Percentiles rank a stretch among this genome's conserved stretches.
phyloP scores from a whole-genome alignment of 139 green algal genomes.

The Haematococcus sp. region DNA sequence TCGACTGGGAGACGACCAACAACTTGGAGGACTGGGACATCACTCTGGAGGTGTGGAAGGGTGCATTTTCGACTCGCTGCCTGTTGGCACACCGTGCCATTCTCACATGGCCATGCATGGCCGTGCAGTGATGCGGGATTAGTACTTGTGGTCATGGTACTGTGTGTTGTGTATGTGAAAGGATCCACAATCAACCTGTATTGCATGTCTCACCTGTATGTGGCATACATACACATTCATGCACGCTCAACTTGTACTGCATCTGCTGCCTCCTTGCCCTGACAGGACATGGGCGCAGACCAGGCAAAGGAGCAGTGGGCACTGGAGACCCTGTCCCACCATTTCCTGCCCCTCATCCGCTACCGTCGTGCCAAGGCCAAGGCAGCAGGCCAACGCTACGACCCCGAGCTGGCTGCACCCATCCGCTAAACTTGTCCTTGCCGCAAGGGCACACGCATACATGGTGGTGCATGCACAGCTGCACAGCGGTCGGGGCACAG shows the following conservation, averaged over 20 bases:
- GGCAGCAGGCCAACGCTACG: not conserved
- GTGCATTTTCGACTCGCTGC: not conserved
- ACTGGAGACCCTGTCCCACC: constrained; percentile 56
- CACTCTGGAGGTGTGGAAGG: constrained; percentile 26
- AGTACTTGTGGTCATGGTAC: not conserved
- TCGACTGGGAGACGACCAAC: constrained; percentile 63
- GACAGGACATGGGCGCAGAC: constrained; percentile 38
- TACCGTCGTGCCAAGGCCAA: constrained; percentile 40
- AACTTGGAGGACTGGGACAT: constrained; percentile 60
- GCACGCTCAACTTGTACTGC: no score
- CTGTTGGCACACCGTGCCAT: not conserved
- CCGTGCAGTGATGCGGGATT: no score
- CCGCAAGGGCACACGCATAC: not conserved
- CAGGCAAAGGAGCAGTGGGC: constrained; percentile 59
- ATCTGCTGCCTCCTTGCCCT: not conserved
- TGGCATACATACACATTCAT: no score
- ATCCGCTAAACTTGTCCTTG: not conserved
- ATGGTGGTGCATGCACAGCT: not conserved
- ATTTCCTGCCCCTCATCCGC: constrained; percentile 63
- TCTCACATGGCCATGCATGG: not conserved
- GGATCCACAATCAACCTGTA: not conserved
- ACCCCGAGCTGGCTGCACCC: not conserved
- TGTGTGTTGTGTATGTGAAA: not conserved
- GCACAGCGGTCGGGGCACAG: not conserved
- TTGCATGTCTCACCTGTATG: no score